phyloP scores from a whole-genome alignment of 768 basidiomycete species.

The Neoboletus subvelutipes region DNA sequence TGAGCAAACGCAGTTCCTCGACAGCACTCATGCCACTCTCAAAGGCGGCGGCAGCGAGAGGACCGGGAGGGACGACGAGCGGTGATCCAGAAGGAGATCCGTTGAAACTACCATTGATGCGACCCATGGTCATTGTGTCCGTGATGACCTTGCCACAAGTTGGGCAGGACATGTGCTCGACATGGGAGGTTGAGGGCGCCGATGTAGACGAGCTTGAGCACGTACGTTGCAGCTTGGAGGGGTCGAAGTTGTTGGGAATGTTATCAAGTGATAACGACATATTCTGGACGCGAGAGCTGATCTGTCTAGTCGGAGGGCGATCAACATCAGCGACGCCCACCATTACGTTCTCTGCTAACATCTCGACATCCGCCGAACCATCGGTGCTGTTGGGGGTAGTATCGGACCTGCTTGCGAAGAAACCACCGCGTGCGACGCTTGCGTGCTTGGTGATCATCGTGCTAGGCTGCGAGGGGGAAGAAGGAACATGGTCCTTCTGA shows the following conservation, averaged over 20 bases:
- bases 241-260: conserved; percentile 41
- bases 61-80: conserved; percentile 55
- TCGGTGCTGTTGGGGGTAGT: conserved; percentile 11
- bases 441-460: conserved; percentile 17
- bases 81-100: conserved; percentile 33
- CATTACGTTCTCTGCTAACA: conserved; percentile 27
- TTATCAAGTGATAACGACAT: conserved; percentile 56
- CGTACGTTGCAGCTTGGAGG: conserved; percentile 30
- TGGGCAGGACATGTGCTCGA: conserved; percentile 48
- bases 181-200: conserved; percentile 44
- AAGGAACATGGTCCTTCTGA: conserved; percentile 27
- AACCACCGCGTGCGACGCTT: conserved; percentile 13
- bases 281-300: conserved; percentile 33
- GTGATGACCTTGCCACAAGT: conserved; percentile 54
- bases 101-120: conserved; percentile 25
- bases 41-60: conserved; percentile 53
- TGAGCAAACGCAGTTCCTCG: conserved; percentile 74
- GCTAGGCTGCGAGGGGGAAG: conserved; percentile 28
- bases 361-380: conserved; percentile 28
- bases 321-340: conserved; percentile 28
- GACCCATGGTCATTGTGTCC: conserved; percentile 40
- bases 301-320: conserved; percentile 22
- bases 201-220: conserved; percentile 38
- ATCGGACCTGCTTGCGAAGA: conserved; percentile 29
- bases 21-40: conserved; percentile 67